Conservation (phyloP, 116 monocot species). For the Phalaenopsis hybrid region DNA sequence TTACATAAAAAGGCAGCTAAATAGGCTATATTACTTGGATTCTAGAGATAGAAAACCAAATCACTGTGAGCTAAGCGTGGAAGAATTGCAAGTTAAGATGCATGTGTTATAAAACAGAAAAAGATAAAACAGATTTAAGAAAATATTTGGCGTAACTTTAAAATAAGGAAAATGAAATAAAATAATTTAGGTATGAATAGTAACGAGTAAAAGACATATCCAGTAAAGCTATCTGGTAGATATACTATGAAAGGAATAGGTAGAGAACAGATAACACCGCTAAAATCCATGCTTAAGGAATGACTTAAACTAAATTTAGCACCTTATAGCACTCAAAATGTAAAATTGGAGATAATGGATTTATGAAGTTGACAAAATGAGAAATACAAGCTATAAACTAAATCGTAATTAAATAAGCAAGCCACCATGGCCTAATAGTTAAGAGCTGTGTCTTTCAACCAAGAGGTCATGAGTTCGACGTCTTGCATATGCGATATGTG, state of each 20-base stretch:
- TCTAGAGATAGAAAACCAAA: too few species aligned
- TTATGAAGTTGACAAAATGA: not conserved
- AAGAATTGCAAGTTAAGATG: too few species aligned
- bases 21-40: too few species aligned
- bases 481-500: too few species aligned
- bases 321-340: not conserved
- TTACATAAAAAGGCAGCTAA: too few species aligned
- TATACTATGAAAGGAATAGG: not conserved
- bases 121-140: too few species aligned
- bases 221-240: not conserved
- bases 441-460: too few species aligned
- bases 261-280: not conserved
- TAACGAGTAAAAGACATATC: not conserved
- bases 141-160: not conserved
- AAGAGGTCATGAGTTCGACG: too few species aligned
- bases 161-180: not conserved
- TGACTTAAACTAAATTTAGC: not conserved
- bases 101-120: too few species aligned
- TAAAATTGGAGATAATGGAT: not conserved
- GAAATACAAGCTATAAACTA: not conserved
- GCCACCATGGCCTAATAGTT: too few species aligned
- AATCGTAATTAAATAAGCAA: too few species aligned
- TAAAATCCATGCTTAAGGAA: not conserved
- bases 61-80: too few species aligned
- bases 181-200: not conserved